Base-by-base conservation (phyloP, 306 rosid genomes). In the Elaeagnus macrophylla region DNA sequence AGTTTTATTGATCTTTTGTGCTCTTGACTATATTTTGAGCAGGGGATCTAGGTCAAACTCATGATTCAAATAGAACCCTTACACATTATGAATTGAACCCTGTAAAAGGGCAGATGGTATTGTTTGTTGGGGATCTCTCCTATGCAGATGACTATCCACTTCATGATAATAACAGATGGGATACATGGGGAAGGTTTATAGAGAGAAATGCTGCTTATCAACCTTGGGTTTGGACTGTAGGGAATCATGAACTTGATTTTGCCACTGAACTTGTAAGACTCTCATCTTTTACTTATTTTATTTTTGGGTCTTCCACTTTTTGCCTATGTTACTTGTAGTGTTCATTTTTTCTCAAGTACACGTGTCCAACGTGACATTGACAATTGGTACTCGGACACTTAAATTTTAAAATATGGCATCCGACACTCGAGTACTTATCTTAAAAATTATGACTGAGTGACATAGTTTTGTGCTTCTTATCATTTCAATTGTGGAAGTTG, bases 1-100 rank as follows among this genome's bases (percentile, higher is more conserved):
- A 7, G 49, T 14, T 6, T 7, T 45, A 45, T 5, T 39, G 19
- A 32, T 46, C 14, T 5, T 55, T 44, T 14, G 57, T 16, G 47
- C 36, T 14, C 44, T 51, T 19, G 25, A 7, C 5, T 64, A 18
- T 36, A 36, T 57, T 49, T 75, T 49, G 60, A 55, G 77, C 78
- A 84, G 96, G 96, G 51, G 94, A 81, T 69, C 66, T 88, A 32
- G 96, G 96, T 40, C 96, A 88, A 49, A 81, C 82, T 20, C 68
- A 35, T 14, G 70, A 75, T 80, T 88, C 96, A 18, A 81, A 79
- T 36, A 55, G 35, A 8, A 88, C 90, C 1, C 80, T 84, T 46
- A 46, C 81, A 5, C 96, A 84, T 58, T 88, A 84, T 58, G 80
- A 81, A 55, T 18, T 17, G 12, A 77, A 67, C 73, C 77, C 88